phyloP scores from a whole-genome alignment of 805 yeast genomes.

The Henningerozyma blattae region DNA sequence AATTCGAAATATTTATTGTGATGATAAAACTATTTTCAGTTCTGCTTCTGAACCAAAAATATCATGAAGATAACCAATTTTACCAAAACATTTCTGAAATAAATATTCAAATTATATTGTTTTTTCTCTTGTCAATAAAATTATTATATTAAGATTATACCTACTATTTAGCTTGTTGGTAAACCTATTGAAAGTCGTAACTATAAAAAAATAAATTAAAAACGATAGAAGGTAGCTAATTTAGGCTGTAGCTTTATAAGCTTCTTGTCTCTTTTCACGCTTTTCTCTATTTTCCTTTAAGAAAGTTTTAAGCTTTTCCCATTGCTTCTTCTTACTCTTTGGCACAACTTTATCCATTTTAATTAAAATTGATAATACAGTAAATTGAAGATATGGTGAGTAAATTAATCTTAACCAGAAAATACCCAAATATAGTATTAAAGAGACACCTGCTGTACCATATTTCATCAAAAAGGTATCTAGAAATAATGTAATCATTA shows the following conservation, averaged over 20 bases:
- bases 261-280: not conserved
- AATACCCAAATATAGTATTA: conserved; percentile 44
- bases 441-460: conserved; percentile 58
- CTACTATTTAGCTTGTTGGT: too few relatives aligned
- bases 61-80: conserved; percentile 56
- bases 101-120: too few relatives aligned
- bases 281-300: not conserved
- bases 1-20: conserved; percentile 9
- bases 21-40: conserved; percentile 47
- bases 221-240: too few relatives aligned
- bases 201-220: too few relatives aligned
- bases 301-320: not conserved
- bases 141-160: too few relatives aligned
- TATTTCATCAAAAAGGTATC: conserved; percentile 51
- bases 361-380: conserved; percentile 19
- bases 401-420: conserved; percentile 64
- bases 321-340: conserved; percentile 21
- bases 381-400: conserved; percentile 29
- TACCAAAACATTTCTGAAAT: too few relatives aligned
- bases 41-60: conserved; percentile 82
- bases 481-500: conserved; percentile 40
- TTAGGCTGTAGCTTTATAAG: too few relatives aligned
- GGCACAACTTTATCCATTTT: conserved; percentile 25
- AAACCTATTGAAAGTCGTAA: too few relatives aligned
- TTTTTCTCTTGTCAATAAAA: too few relatives aligned